Base-by-base conservation (phyloP, 2,329 filamentous ascomycete genomes). In the Ophiosphaerella korrae region DNA sequence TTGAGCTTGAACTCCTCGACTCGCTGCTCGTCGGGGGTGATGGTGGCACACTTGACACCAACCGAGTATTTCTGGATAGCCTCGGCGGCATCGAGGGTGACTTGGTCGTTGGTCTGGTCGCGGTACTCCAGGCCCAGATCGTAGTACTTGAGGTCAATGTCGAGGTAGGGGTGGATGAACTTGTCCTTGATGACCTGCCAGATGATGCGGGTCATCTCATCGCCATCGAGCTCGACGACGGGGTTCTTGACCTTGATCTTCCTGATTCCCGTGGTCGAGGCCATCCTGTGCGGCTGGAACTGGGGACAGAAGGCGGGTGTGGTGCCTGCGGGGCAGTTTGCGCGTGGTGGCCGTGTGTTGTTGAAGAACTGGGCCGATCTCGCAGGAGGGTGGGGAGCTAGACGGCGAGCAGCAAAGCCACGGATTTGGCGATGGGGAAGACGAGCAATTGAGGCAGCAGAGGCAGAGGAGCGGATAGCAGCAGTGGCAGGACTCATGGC, bases 221-320 rank as follows among this genome's bases (percentile, higher is more conserved):
- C 85, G 71, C 93, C 93, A 75, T 97, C 93, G 70, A 97, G 85
- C 82, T 97, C 94, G 76, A 99, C 94, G 75, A 99, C 88, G 62
- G 94, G 94, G 79, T 96, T 97, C 87, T 96, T 92, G 82, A 99
- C 94, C 85, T 96, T 94, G 84, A 97, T 97, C 88, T 97, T 99
- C 72, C 84, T 81, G 84, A 97, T 96, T 86, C 96, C 97, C 68
- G 84, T 80, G 39, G 56, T 55, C 32, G 62, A 68, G 45, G 70
- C 62, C 70, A 74, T 74, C 46, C 59, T 72, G 58, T 63, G 59
- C 55, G 63, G 61, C 53, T 45, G 55, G 40, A 60, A 42, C 7
- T 24, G 49, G 8, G 52, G 44, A 43, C 52, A 55, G 35, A 55
- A 39, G 41, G 29, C 42, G 32, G 51, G 18, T 32, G 45, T 39